Evolutionary conservation across 495 filamentous ascomycete genomes (phyloP).

Genomic region (Neurospora pannonica): DNA sequence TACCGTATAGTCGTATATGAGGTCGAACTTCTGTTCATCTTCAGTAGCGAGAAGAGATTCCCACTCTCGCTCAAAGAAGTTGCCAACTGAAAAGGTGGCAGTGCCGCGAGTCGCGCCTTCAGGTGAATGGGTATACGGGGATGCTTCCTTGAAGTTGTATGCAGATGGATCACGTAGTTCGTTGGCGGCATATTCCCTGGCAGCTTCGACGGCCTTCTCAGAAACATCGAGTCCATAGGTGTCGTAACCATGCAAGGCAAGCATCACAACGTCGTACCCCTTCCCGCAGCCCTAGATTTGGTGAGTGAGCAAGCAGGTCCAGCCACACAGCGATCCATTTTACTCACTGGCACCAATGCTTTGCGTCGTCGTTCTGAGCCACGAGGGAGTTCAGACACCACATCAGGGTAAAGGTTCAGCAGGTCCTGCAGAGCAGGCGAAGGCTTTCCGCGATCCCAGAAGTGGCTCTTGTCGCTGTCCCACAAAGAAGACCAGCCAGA

Average conservation of each 20-base stretch:
- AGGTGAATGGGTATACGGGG: background rate
- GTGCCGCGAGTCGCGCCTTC: constrained; percentile 25
- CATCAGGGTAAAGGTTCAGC: constrained; percentile 16
- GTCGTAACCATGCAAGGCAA: constrained; percentile 61
- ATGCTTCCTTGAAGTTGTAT: constrained; percentile 38
- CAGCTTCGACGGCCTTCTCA: constrained; percentile 43
- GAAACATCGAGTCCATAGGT: constrained; percentile 64
- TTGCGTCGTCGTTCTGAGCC: background rate
- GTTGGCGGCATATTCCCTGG: constrained; percentile 25
- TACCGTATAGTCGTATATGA: constrained; percentile 77
- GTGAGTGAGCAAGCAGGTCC: background rate
- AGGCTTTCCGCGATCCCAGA: constrained; percentile 36
- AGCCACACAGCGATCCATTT: background rate
- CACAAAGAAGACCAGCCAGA: constrained; percentile 30
- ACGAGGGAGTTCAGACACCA: background rate
- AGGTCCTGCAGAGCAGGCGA: constrained; percentile 35
- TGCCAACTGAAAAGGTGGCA: constrained; percentile 48
- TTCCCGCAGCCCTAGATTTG: constrained; percentile 51
- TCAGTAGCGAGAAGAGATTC: constrained; percentile 25
- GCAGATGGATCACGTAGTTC: constrained; percentile 11
- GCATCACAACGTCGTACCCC: constrained; percentile 61
- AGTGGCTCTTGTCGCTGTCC: constrained; percentile 24
- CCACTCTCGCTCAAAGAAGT: constrained; percentile 67
- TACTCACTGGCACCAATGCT: constrained; percentile 1
- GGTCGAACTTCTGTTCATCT: constrained; percentile 49